Evolutionary conservation across 805 yeast species (phyloP).

Genomic region (Maudiozyma serrabonitensis): DNA sequence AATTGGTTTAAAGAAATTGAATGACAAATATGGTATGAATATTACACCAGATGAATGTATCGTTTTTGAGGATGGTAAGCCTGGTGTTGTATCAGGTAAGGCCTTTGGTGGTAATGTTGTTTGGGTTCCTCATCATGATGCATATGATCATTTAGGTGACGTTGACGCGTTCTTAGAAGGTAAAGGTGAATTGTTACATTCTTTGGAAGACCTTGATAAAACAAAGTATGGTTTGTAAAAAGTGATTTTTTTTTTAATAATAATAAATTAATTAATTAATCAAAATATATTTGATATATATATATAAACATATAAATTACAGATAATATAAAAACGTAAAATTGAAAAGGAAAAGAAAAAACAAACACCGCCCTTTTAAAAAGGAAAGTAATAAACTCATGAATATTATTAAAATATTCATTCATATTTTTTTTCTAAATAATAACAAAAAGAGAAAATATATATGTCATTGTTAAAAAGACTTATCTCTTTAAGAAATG

Average conservation of each 20-base stretch:
- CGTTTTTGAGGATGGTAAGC: slow-evolving; percentile 91
- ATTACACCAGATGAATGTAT: slow-evolving; percentile 71
- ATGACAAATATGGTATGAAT: slow-evolving; percentile 37
- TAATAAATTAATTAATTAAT: too few relatives aligned
- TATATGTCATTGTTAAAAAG: too few relatives aligned
- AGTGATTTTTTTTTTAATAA: neutral
- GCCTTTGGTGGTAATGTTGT: slow-evolving; percentile 80
- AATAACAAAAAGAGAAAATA: neutral
- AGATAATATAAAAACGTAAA: too few relatives aligned
- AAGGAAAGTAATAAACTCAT: too few relatives aligned
- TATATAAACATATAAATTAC: too few relatives aligned
- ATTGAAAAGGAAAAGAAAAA: too few relatives aligned
- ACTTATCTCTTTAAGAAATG: too few relatives aligned
- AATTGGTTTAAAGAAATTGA: slow-evolving; percentile 63
- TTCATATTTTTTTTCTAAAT: neutral
- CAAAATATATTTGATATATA: too few relatives aligned
- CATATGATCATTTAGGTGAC: slow-evolving; percentile 46
- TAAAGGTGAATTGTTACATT: slow-evolving; percentile 46
- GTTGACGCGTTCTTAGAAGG: slow-evolving; percentile 42
- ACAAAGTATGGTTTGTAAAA: slow-evolving; percentile 36
- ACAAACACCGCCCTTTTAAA: too few relatives aligned
- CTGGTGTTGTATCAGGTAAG: slow-evolving; percentile 80
- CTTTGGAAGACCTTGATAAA: slow-evolving; percentile 45
- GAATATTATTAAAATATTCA: neutral
- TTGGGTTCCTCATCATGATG: slow-evolving; percentile 88